A percentile compares a stretch with the other conserved stretches of the same genome.
Conservation (phyloP, 495 filamentous ascomycete genomes). For the Neurospora sp. region DNA sequence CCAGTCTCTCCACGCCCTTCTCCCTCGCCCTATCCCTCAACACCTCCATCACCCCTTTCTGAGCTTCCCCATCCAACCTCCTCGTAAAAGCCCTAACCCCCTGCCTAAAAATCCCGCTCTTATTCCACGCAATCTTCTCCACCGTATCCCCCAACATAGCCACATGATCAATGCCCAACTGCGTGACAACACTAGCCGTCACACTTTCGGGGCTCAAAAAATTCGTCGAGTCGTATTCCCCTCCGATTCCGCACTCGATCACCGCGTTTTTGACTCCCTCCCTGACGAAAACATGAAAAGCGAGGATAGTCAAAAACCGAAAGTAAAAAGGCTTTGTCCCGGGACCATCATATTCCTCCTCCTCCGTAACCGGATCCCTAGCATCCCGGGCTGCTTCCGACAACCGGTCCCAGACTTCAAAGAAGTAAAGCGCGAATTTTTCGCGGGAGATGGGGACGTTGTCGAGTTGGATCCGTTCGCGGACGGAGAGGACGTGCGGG, state of each 20-base stretch:
- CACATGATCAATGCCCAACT: conserved; percentile 41
- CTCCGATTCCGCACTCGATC: conserved; percentile 41
- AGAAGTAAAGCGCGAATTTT: conserved; percentile 52
- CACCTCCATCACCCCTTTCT: conserved; percentile 23
- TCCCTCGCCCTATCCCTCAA: conserved; percentile 27
- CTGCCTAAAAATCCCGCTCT: conserved; percentile 37
- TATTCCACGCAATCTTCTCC: conserved; percentile 44
- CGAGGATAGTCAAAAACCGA: conserved; percentile 40
- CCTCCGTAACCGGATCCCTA: not conserved
- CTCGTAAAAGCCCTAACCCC: conserved; percentile 32
- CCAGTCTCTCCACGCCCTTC: conserved; percentile 19
- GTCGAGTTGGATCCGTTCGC: conserved; percentile 57
- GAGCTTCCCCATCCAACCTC: conserved; percentile 1
- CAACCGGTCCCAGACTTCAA: conserved; percentile 53
- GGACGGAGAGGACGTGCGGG: conserved; percentile 50
- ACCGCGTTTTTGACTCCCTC: conserved; percentile 34
- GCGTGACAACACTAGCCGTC: conserved; percentile 31
- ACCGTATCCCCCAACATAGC: conserved; percentile 36
- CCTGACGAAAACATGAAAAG: conserved; percentile 31
- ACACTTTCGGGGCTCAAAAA: conserved; percentile 26
- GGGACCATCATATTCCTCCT: conserved; percentile 16
- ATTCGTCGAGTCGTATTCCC: conserved; percentile 42
- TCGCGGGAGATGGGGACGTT: conserved; percentile 36
- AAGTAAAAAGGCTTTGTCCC: conserved; percentile 47
- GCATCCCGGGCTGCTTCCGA: conserved; percentile 28